These are phyloP conservation scores for Penicillium crustosum DNA, from an alignment of 2,329 filamentous ascomycete species.

Conservation along the genomic window DNA sequence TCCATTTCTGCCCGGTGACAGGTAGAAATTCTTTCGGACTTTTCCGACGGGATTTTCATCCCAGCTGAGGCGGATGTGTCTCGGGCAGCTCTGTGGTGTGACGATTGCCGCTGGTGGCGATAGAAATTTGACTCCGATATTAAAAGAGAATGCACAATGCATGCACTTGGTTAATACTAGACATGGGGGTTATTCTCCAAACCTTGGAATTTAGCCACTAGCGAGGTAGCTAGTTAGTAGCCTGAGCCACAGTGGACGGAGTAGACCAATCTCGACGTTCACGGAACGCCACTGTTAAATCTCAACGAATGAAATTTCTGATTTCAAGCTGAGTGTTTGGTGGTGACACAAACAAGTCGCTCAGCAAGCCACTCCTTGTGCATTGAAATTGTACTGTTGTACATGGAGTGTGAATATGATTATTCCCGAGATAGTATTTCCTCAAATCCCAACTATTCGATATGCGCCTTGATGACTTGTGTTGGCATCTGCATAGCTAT, in stretches of 20 bases:
- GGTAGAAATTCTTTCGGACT: background rate
- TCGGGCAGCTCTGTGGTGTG: slow-evolving; percentile 16
- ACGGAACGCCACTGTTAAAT: background rate
- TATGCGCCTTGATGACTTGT: background rate
- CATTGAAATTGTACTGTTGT: background rate
- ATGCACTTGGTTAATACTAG: background rate
- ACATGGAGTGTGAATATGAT: background rate
- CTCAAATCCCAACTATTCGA: background rate
- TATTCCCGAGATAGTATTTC: background rate
- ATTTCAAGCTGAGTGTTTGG: background rate
- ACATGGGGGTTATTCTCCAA: background rate
- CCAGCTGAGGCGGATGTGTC: slow-evolving; percentile 3
- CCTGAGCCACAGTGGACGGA: background rate
- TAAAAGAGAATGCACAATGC: background rate
- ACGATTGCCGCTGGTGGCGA: slow-evolving; percentile 9
- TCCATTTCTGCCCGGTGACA: too few relatives aligned
- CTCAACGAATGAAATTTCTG: background rate
- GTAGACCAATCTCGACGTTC: background rate
- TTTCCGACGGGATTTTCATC: slow-evolving; percentile 15
- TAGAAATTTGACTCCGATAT: slow-evolving; percentile 6
- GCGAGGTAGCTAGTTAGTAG: background rate
- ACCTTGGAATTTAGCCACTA: background rate
- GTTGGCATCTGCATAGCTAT: background rate
- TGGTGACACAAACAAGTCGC: background rate
- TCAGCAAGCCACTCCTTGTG: background rate